Conservation (phyloP, 1,284 basidiomycete species). For the Cryptococcus depauperatus region DNA sequence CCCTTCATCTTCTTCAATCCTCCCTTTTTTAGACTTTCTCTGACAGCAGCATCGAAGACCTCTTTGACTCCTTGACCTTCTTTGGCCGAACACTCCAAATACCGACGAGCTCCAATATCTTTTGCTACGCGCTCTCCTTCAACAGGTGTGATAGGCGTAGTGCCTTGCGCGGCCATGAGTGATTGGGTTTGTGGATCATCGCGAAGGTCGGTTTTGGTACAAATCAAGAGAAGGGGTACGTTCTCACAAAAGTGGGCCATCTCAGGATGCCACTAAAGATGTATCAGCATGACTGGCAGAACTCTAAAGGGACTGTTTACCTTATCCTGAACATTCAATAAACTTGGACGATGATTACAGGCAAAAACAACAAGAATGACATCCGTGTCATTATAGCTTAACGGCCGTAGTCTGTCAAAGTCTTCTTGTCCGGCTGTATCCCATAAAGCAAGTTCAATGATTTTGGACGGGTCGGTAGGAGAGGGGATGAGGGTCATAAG, state of each 20-base stretch:
- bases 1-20: conserved; percentile 62
- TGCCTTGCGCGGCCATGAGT: conserved; percentile 90
- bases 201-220: conserved; percentile 87
- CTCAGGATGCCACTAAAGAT: conserved; percentile 84
- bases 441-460: conserved; percentile 91
- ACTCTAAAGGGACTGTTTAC: too few relatives aligned
- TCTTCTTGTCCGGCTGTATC: conserved; percentile 98
- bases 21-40: conserved; percentile 65
- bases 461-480: conserved; percentile 67
- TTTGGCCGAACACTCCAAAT: conserved; percentile 92
- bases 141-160: conserved; percentile 68
- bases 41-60: conserved; percentile 83
- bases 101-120: conserved; percentile 84
- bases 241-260: conserved; percentile 94
- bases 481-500: conserved; percentile 77
- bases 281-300: conserved; percentile 1
- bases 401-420: conserved; percentile 85
- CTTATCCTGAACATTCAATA: conserved; percentile 83
- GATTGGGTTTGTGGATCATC: conserved; percentile 76
- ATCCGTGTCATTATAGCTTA: conserved; percentile 93
- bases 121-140: conserved; percentile 72
- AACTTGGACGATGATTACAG: conserved; percentile 89
- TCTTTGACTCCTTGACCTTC: conserved; percentile 80
- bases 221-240: conserved; percentile 86
- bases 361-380: conserved; percentile 97